Conservation (phyloP, 306 rosid species). For the Dryas alaskensis region DNA sequence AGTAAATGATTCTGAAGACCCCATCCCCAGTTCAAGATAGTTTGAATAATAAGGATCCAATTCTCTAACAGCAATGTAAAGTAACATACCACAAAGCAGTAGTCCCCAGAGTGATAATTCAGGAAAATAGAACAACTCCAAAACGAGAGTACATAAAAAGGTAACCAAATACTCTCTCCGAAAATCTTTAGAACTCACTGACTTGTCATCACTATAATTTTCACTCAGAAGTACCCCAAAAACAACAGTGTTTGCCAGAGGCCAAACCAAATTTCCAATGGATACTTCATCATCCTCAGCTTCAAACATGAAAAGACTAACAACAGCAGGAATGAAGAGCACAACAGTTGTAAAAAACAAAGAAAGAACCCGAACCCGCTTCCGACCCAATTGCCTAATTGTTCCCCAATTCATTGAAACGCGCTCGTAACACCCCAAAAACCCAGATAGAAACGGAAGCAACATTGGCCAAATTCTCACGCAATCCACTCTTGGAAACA, state of each 20-base stretch:
- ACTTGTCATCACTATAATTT: slow-evolving; percentile 46
- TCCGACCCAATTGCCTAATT: slow-evolving; percentile 56
- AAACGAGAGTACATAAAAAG: slow-evolving; percentile 56
- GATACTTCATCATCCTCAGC: slow-evolving; percentile 41
- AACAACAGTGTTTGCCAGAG: slow-evolving; percentile 72
- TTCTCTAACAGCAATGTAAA: slow-evolving; percentile 72
- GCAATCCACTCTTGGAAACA: slow-evolving; percentile 45
- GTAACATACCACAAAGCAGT: slow-evolving; percentile 66
- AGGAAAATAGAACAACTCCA: slow-evolving; percentile 80
- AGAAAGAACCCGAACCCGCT: slow-evolving; percentile 59
- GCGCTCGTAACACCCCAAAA: slow-evolving; percentile 60
- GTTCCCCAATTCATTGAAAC: slow-evolving; percentile 56
- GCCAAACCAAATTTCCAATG: slow-evolving; percentile 61
- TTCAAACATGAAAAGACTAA: slow-evolving; percentile 55
- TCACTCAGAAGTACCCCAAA: slow-evolving; percentile 82
- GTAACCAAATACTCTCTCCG: slow-evolving; percentile 67
- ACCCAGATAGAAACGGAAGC: slow-evolving; percentile 78
- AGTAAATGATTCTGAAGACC: slow-evolving; percentile 39
- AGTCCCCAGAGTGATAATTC: slow-evolving; percentile 90
- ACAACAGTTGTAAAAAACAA: slow-evolving; percentile 67
- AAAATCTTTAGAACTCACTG: slow-evolving; percentile 53
- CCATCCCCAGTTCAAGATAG: slow-evolving; percentile 50
- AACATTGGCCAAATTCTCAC: slow-evolving; percentile 75
- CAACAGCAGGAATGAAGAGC: slow-evolving; percentile 72
- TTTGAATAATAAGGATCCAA: slow-evolving; percentile 51